These are phyloP conservation scores for Emergomyces orientalis DNA, from an alignment of 2,329 filamentous ascomycete genomes.

Conservation along the genomic window DNA sequence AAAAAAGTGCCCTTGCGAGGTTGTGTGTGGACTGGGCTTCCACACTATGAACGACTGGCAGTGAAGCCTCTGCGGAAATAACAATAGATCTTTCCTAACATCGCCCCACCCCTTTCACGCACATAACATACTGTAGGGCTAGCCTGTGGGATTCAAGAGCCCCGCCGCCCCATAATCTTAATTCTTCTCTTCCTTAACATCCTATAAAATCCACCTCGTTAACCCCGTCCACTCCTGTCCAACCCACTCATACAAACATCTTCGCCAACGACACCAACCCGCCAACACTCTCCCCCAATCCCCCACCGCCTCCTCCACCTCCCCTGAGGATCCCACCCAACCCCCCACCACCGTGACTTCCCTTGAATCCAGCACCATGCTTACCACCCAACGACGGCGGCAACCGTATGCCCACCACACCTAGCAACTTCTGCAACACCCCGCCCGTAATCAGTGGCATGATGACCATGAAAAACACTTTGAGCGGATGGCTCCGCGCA, in stretches of 20 bases:
- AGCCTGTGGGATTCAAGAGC: neutral
- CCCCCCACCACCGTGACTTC: constrained; percentile 20
- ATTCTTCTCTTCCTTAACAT: neutral
- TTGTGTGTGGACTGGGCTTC: neutral
- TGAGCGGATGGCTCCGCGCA: constrained; percentile 72
- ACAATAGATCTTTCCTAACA: neutral
- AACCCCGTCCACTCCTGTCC: neutral
- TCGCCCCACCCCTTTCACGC: neutral
- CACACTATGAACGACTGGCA: neutral
- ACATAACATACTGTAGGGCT: neutral
- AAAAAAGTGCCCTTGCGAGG: neutral
- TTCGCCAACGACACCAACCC: constrained; percentile 44
- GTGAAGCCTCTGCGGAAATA: neutral
- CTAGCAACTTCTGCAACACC: constrained; percentile 65
- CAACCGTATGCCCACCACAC: constrained; percentile 68
- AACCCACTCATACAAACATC: constrained; percentile 41
- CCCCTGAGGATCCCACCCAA: constrained; percentile 22
- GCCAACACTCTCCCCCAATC: constrained; percentile 39
- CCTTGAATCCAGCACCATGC: constrained; percentile 26
- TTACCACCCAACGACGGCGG: constrained; percentile 49
- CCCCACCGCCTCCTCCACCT: constrained; percentile 26
- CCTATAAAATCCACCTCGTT: neutral
- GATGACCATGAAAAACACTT: constrained; percentile 78
- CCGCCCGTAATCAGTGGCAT: constrained; percentile 82
- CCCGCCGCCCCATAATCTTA: neutral